Percentiles rank a stretch among this genome's conserved stretches.
These are phyloP conservation scores for Eugenia klotzschiana DNA, from an alignment of 441 rosid species.

Conservation along the genomic window DNA sequence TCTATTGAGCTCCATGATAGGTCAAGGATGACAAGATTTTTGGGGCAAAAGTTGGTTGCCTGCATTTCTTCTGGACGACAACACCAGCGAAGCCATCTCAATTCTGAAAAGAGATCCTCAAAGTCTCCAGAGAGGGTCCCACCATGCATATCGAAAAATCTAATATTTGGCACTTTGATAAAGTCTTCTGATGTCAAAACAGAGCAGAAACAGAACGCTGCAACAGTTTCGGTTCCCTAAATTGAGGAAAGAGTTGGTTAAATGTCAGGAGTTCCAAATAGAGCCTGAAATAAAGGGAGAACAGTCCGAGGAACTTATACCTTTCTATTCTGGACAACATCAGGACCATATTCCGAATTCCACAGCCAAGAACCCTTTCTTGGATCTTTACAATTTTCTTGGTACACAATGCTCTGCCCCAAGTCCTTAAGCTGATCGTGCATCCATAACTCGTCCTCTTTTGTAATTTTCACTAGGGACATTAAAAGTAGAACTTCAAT, in stretches of 20 bases:
- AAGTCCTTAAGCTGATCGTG: not conserved
- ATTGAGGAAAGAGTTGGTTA: not conserved
- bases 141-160: accelerated
- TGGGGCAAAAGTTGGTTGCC: not conserved
- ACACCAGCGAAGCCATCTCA: not conserved
- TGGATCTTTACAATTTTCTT: not conserved
- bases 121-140: not conserved
- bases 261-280: not conserved
- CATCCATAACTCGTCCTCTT: not conserved
- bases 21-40: not conserved
- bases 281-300: not conserved
- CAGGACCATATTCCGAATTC: accelerated
- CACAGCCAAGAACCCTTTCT: not conserved
- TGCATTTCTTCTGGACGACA: accelerated
- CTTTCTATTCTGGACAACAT: too few species aligned
- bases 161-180: not conserved
- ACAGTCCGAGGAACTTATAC: not conserved
- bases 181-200: not conserved
- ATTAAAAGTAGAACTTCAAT: not conserved
- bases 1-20: accelerated
- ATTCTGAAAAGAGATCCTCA: not conserved
- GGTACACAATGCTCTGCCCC: not conserved
- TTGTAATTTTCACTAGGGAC: not conserved
- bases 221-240: not conserved
- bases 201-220: accelerated